Conservation (phyloP, 768 basidiomycete species). For the Panaeolus papilionaceus region DNA sequence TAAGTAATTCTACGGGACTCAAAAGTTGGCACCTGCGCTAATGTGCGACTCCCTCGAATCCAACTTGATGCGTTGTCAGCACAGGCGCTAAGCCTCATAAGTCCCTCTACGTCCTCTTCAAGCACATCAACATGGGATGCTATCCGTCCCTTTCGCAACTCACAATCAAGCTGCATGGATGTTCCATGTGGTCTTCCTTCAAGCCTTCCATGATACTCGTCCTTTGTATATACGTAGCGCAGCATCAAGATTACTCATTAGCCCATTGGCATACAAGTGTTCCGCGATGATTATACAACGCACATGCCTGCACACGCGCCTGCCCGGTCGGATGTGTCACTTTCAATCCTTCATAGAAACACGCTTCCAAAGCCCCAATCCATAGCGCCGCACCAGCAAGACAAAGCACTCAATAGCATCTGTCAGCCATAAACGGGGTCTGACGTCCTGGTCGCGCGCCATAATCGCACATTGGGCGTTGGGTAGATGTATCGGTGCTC, state of each 20-base stretch:
- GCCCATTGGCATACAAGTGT: not conserved
- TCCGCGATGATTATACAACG: not conserved
- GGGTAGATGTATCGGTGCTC: not conserved
- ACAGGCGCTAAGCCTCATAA: not conserved
- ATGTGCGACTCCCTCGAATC: too few species aligned
- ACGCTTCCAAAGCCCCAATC: too few species aligned
- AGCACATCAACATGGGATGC: not conserved
- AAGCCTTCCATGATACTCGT: not conserved
- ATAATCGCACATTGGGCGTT: slow-evolving; percentile 4
- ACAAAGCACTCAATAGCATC: not conserved
- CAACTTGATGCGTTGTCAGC: not conserved
- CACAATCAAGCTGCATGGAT: not conserved
- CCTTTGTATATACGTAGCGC: not conserved
- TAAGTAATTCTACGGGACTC: not conserved
- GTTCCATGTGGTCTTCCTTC: slow-evolving; percentile 3
- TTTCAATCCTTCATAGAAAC: not conserved
- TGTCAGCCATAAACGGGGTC: not conserved
- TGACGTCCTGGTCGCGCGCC: slow-evolving; percentile 8
- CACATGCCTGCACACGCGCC: not conserved
- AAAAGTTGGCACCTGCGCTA: not conserved
- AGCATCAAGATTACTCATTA: not conserved
- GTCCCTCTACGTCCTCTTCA: not conserved
- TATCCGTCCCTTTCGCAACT: slow-evolving; percentile 4
- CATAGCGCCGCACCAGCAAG: too few species aligned
- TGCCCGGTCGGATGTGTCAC: not conserved